These are phyloP conservation scores for Sungouiella blattae DNA, from an alignment of 805 yeast species.

Conservation along the genomic window DNA sequence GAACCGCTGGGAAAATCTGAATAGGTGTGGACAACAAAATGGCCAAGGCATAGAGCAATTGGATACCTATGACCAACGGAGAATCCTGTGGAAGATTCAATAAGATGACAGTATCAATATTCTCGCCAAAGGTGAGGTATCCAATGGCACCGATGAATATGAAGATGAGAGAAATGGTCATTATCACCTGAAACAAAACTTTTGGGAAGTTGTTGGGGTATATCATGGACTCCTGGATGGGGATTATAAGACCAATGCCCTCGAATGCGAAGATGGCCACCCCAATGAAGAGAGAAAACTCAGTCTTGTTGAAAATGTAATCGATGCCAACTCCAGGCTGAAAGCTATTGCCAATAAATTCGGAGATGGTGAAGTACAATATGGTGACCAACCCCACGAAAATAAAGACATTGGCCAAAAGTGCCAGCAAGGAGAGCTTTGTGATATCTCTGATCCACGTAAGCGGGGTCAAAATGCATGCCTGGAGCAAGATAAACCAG, in stretches of 20 bases:
- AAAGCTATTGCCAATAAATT: conserved; percentile 41
- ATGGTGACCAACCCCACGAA: conserved; percentile 64
- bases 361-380: conserved; percentile 48
- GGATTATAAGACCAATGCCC: conserved; percentile 79
- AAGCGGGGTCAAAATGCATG: conserved; percentile 60
- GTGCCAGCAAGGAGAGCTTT: conserved; percentile 65
- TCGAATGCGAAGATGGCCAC: conserved; percentile 87
- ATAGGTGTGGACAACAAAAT: conserved; percentile 77
- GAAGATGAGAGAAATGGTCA: conserved; percentile 60
- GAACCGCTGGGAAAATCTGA: conserved; percentile 75
- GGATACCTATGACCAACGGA: conserved; percentile 59
- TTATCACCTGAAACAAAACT: conserved; percentile 58
- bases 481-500: conserved; percentile 53
- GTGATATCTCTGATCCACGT: conserved; percentile 75
- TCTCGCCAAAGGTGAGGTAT: conserved; percentile 63
- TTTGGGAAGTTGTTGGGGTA: conserved; percentile 70
- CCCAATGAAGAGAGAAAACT: conserved; percentile 73
- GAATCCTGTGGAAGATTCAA: conserved; percentile 69
- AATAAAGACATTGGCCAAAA: conserved; percentile 68
- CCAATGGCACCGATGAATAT: conserved; percentile 65
- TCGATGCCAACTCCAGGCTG: conserved; percentile 47
- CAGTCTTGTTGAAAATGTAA: conserved; percentile 47
- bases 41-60: conserved; percentile 69
- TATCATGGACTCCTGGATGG: conserved; percentile 78
- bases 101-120: conserved; percentile 64